Conservation (phyloP, 345 rosid species). For the Dipteronia sinensis region DNA sequence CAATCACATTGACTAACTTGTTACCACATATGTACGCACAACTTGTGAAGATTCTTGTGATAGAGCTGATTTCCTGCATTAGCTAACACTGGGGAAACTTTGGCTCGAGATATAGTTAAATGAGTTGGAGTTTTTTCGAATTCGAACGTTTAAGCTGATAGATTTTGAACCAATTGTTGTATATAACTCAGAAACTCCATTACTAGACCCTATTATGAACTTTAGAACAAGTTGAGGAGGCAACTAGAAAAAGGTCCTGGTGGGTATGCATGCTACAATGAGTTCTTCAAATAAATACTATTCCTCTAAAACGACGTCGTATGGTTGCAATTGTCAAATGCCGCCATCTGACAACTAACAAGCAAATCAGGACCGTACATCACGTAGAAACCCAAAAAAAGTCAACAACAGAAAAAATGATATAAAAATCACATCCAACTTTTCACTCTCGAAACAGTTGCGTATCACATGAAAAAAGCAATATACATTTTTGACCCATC, state of each 20-base stretch:
- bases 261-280: too few species aligned
- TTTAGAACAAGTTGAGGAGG: too few species aligned
- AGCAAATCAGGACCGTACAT: conserved; percentile 6
- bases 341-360: not conserved
- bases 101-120: not conserved
- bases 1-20: not conserved
- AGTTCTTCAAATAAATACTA: too few species aligned
- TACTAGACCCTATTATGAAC: too few species aligned
- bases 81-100: not conserved
- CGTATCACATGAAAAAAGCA: not conserved
- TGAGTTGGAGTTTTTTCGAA: not conserved
- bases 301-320: not conserved
- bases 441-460: not conserved
- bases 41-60: not conserved
- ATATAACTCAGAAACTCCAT: too few species aligned
- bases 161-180: too few species aligned
- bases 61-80: not conserved
- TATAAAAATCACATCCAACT: not conserved
- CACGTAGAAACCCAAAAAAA: not conserved
- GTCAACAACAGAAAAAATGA: not conserved
- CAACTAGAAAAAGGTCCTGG: too few species aligned
- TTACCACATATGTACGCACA: not conserved
- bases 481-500: not conserved
- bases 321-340: not conserved
- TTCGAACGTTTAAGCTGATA: not conserved